Evolutionary conservation across 257 asterid species (phyloP).

Genomic region (Henckelia pumila): DNA sequence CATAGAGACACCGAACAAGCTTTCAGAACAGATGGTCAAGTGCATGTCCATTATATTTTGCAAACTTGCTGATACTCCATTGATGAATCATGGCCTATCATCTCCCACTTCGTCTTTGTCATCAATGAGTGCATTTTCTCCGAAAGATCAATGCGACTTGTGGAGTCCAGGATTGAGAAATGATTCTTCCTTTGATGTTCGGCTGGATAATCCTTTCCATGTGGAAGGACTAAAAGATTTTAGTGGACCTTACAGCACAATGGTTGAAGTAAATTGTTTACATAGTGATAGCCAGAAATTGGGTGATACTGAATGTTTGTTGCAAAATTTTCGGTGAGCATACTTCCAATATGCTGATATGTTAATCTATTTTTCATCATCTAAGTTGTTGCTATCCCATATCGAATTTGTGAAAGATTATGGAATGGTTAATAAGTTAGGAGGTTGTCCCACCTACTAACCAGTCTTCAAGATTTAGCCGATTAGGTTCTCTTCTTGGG

Average conservation of each 20-base stretch:
- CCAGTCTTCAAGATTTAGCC: background rate
- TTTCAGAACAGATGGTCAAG: slow-evolving; percentile 67
- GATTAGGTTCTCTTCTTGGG: background rate
- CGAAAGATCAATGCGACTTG: slow-evolving; percentile 42
- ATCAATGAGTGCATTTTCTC: slow-evolving; percentile 52
- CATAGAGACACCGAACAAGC: slow-evolving; percentile 52
- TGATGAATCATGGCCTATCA: slow-evolving; percentile 38
- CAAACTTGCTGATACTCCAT: slow-evolving; percentile 56
- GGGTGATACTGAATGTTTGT: slow-evolving; percentile 47
- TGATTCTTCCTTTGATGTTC: slow-evolving; percentile 57
- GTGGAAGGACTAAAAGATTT: slow-evolving; percentile 60
- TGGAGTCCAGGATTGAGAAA: slow-evolving; percentile 59
- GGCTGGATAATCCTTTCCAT: slow-evolving; percentile 59
- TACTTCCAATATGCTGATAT: background rate
- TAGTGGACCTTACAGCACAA: slow-evolving; percentile 66
- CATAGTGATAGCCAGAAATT: slow-evolving; percentile 46
- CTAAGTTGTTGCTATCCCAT: background rate
- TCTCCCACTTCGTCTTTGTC: slow-evolving; percentile 68
- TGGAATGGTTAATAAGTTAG: background rate
- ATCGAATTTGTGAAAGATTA: background rate
- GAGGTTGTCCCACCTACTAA: background rate
- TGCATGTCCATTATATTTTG: slow-evolving; percentile 56
- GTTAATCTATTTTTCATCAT: background rate
- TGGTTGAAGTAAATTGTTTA: slow-evolving; percentile 59
- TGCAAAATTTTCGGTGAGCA: slow-evolving; percentile 49